These are phyloP conservation scores for Paxillus ammoniavirescens DNA, from an alignment of 768 basidiomycete species.

Conservation along the genomic window DNA sequence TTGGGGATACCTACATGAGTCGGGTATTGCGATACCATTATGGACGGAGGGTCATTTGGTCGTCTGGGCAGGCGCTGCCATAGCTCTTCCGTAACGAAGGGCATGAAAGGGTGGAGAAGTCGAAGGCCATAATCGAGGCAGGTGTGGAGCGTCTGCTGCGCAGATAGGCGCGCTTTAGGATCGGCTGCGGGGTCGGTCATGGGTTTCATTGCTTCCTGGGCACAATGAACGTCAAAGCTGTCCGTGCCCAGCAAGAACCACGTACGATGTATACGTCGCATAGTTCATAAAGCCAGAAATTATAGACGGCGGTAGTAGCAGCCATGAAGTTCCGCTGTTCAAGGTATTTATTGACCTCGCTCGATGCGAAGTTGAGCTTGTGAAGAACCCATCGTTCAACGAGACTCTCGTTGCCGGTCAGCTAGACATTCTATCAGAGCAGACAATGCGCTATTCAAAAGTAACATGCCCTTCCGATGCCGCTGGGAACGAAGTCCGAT, in stretches of 20 bases:
- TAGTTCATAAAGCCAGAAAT: conserved; percentile 98
- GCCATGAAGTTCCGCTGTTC: conserved; percentile 88
- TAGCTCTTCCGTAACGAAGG: conserved; percentile 96
- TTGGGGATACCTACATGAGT: conserved; percentile 53
- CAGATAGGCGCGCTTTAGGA: conserved; percentile 63
- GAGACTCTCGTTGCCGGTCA: conserved; percentile 84
- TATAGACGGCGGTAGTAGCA: conserved; percentile 81
- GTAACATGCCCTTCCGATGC: conserved; percentile 58
- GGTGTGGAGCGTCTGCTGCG: conserved; percentile 94
- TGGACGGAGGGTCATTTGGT: conserved; percentile 76
- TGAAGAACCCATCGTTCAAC: conserved; percentile 96
- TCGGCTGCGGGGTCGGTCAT: conserved; percentile 84
- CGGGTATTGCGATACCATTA: conserved; percentile 89
- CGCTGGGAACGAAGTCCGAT: conserved; percentile 72
- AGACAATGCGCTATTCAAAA: neutral
- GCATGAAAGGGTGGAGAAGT: conserved; percentile 97
- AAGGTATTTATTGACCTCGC: conserved; percentile 73
- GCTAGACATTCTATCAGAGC: conserved; percentile 43
- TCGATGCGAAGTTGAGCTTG: conserved; percentile 82
- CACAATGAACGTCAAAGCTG: neutral
- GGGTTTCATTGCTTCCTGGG: conserved; percentile 96
- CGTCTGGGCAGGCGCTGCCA: conserved; percentile 95
- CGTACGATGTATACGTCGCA: conserved; percentile 97
- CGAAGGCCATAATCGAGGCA: conserved; percentile 90
- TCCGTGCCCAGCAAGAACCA: conserved; percentile 8